phyloP scores from a whole-genome alignment of 345 rosid genomes.

The Eucalyptus microcorys region DNA sequence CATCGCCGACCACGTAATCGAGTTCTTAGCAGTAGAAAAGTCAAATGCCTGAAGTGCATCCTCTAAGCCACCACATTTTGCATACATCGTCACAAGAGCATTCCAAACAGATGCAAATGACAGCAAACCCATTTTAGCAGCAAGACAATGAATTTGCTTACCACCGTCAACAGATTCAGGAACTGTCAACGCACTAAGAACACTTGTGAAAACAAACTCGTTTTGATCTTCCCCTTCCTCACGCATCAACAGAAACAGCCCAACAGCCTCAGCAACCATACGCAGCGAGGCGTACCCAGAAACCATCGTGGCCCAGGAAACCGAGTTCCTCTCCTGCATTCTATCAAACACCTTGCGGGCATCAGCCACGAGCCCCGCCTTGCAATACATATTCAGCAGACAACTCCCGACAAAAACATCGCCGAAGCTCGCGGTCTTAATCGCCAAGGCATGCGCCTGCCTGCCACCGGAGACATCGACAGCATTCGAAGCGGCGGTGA shows the following conservation, averaged over 20 bases:
- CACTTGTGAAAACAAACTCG: slow-evolving; percentile 62
- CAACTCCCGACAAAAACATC: slow-evolving; percentile 85
- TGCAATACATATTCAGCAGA: slow-evolving; percentile 55
- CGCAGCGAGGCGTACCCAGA: slow-evolving; percentile 14
- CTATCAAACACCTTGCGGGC: slow-evolving; percentile 43
- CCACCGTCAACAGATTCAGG: slow-evolving; percentile 31
- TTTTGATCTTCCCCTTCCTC: slow-evolving; percentile 24
- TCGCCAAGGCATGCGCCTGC: slow-evolving; percentile 60
- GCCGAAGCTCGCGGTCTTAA: slow-evolving; percentile 35
- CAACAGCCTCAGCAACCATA: slow-evolving; percentile 19
- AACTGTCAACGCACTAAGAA: slow-evolving; percentile 50
- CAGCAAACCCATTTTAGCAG: slow-evolving; percentile 27
- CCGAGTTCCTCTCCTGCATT: slow-evolving; percentile 35
- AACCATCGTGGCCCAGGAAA: slow-evolving; percentile 41
- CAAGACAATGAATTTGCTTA: slow-evolving; percentile 34
- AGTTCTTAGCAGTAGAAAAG: slow-evolving; percentile 42
- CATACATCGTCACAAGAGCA: slow-evolving; percentile 56
- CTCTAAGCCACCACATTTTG: slow-evolving; percentile 24
- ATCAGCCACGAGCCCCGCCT: slow-evolving; percentile 28
- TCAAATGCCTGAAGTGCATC: slow-evolving; percentile 45
- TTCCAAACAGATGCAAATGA: slow-evolving; percentile 33
- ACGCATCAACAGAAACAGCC: slow-evolving; percentile 23
- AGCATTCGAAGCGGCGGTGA: slow-evolving; percentile 42
- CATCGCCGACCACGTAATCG: slow-evolving; percentile 89
- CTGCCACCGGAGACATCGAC: slow-evolving; percentile 17